Conservation (phyloP, 2,329 filamentous ascomycete species). For the Graphilbum ipis-grandicollis region DNA sequence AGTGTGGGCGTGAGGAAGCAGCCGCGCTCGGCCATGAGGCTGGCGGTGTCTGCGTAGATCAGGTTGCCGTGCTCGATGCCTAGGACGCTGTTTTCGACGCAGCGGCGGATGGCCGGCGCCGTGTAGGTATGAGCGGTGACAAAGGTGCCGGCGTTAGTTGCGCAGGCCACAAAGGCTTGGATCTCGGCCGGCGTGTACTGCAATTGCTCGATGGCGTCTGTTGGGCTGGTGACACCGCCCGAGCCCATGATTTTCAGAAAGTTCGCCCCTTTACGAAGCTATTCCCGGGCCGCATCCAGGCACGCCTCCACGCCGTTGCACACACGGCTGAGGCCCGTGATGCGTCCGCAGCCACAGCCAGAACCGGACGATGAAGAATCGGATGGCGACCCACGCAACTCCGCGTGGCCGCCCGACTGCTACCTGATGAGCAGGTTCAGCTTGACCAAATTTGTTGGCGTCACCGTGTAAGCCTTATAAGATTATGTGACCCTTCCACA, state of each 20-base stretch:
- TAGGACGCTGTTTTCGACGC: slow-evolving; percentile 29
- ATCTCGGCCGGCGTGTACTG: slow-evolving; percentile 37
- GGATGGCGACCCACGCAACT: slow-evolving; percentile 22
- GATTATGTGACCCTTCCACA: slow-evolving; percentile 7
- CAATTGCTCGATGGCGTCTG: slow-evolving; percentile 28
- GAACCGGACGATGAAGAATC: no score
- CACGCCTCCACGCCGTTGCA: slow-evolving; percentile 33
- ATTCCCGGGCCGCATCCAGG: slow-evolving; percentile 28
- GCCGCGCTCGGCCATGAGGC: slow-evolving; percentile 27
- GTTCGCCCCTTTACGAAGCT: slow-evolving; percentile 30
- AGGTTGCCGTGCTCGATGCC: slow-evolving; percentile 30
- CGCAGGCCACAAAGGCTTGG: slow-evolving; percentile 28
- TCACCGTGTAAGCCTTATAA: slow-evolving; percentile 20
- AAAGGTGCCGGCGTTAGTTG: slow-evolving; percentile 26
- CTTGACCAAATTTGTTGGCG: slow-evolving; percentile 30
- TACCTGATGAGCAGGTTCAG: slow-evolving; percentile 31
- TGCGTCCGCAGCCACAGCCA: slow-evolving; percentile 26
- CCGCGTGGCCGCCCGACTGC: slow-evolving; percentile 35
- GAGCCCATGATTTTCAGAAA: slow-evolving; percentile 41
- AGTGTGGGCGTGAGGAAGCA: slow-evolving; percentile 33
- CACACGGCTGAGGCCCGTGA: slow-evolving; percentile 19
- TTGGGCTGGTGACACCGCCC: slow-evolving; percentile 33
- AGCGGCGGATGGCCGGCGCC: slow-evolving; percentile 28
- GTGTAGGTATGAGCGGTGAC: slow-evolving; percentile 39
- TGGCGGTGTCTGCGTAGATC: slow-evolving; percentile 20